Evolutionary conservation across 768 basidiomycete genomes (phyloP), one percentile per base, ranked within the genome.

Genomic region (Chlorophyllum brunneum): DNA sequence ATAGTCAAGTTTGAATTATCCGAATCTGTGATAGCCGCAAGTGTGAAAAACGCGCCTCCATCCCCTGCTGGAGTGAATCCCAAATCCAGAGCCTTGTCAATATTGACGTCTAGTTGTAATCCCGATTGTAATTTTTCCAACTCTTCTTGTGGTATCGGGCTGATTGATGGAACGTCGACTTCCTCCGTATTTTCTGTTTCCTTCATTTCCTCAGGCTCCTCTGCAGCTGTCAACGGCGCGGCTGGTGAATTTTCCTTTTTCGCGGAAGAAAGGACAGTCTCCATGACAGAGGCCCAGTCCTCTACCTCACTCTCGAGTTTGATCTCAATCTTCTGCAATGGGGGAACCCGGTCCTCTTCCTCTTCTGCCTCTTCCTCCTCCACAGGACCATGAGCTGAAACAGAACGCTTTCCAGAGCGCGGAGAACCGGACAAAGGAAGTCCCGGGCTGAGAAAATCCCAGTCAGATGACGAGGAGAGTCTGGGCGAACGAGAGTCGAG

Each of bases 281-380:
- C 66, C 66, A 70, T 73, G 30, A 74, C 66, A 2, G 69, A 67
- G 4, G 68, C 69, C 75, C 75, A 77, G 29, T 75, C 72, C 2
- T 67, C 70, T 1, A 64, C 63, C 26, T 71, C 68, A 2, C 65
- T 44, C 1, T 65, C 65, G 29, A 71, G 56, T 46, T 68, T 58
- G 20, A 72, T 60, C 0, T 70, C 69, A 0, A 69, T 67, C 13
- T 69, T 56, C 44, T 63, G 59, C 22, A 66, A 63, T n/a, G 68
- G 56, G 34, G 65, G 62, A 40, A 63, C 60, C 4, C 37, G 22
- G 4, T 26, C 38, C 24, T 50, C 45, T 24, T 50, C 33, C 3
- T 47, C 47, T 24, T 54, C 48, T 1, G 47, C 58, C 2, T 53
- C 49, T 6, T 41, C 53, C 26, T 40, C 45, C 31, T 45, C 43